Percentiles rank a stretch among this genome's conserved stretches.
Conservation (phyloP, 2,329 filamentous ascomycete genomes). For the Cercospora janseana region DNA sequence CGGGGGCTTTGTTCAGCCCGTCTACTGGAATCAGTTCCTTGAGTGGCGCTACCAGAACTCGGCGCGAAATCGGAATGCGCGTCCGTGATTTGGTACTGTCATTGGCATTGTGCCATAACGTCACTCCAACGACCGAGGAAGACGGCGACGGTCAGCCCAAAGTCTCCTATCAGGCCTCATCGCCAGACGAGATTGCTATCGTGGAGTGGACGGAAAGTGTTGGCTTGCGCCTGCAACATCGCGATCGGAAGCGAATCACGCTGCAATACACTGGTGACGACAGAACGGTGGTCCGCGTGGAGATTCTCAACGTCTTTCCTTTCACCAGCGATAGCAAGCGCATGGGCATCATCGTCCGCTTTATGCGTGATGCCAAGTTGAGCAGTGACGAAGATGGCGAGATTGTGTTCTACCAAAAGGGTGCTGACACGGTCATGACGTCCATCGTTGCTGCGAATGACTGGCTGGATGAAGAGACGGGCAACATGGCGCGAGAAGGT, state of each 20-base stretch:
- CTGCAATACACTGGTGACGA: conserved; percentile 75
- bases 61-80: conserved; percentile 88
- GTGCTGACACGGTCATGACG: conserved; percentile 97
- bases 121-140: conserved; percentile 86
- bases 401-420: conserved; percentile 98
- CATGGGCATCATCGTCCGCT: conserved; percentile 95
- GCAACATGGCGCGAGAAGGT: conserved; percentile 98
- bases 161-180: conserved; percentile 92
- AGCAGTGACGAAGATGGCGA: conserved; percentile 61
- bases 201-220: conserved; percentile 93
- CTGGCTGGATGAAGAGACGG: conserved; percentile 97
- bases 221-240: conserved; percentile 76
- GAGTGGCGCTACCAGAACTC: conserved; percentile 65
- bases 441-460: conserved; percentile 92
- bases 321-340: conserved; percentile 97
- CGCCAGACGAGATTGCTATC: conserved; percentile 96
- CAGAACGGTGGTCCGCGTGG: conserved; percentile 74
- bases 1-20: conserved; percentile 64
- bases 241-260: conserved; percentile 82
- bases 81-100: conserved; percentile 92
- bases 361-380: conserved; percentile 55
- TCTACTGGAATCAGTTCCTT: conserved; percentile 63
- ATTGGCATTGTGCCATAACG: conserved; percentile 91
- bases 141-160: conserved; percentile 67
- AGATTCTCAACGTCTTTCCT: conserved; percentile 90